phyloP scores from a whole-genome alignment of 331 rosid genomes.

The Cucumis variabilis region DNA sequence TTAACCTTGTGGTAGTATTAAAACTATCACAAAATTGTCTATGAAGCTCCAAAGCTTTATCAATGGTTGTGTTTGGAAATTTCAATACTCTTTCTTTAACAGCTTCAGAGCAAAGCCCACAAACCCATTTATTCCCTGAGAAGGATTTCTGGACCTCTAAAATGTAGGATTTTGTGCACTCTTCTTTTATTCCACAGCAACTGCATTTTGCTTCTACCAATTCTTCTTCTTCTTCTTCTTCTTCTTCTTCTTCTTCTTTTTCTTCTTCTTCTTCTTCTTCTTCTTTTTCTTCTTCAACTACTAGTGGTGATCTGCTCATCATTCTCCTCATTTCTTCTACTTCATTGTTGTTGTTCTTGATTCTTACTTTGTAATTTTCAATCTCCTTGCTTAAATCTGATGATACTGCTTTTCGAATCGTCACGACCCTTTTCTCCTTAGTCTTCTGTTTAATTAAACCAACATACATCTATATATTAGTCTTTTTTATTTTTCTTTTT shows the following conservation, averaged over 20 bases:
- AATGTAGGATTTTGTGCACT: slow-evolving; percentile 58
- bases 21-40: slow-evolving; percentile 54
- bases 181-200: slow-evolving; percentile 79
- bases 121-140: slow-evolving; percentile 64
- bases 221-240: not conserved
- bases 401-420: not conserved
- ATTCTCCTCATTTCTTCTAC: not conserved
- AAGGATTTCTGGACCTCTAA: slow-evolving; percentile 41
- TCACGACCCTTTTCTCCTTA: not conserved
- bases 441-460: not conserved
- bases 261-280: not conserved
- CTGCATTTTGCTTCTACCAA: slow-evolving; percentile 57
- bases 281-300: not conserved
- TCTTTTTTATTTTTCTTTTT: no score
- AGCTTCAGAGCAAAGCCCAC: slow-evolving; percentile 81
- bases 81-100: slow-evolving; percentile 52
- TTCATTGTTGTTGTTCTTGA: not conserved
- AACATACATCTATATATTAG: no score
- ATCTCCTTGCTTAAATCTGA: slow-evolving; percentile 8
- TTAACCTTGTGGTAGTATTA: slow-evolving; percentile 52
- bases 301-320: not conserved
- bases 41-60: slow-evolving; percentile 57
- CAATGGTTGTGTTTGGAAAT: slow-evolving; percentile 25
- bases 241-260: not conserved
- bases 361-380: not conserved